phyloP scores from a whole-genome alignment of 192 early-diverging fungal genomes.

The Coemansia sp. region DNA sequence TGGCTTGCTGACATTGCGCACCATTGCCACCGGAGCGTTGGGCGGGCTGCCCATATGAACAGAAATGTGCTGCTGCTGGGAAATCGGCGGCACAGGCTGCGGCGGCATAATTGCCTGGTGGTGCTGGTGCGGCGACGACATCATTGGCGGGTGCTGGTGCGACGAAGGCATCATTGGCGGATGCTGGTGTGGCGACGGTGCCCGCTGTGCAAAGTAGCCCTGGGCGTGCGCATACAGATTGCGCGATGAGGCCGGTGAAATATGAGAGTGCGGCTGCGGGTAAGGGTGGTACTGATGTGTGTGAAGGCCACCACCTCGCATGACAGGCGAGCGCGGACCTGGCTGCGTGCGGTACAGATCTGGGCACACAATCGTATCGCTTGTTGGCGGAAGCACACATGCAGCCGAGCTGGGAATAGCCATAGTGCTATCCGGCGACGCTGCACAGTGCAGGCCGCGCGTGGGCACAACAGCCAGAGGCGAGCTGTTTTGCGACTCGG shows the following conservation, averaged over 20 bases:
- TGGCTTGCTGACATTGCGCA: conserved; percentile 44
- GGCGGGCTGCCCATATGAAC: conserved; percentile 3
- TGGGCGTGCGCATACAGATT: conserved; percentile 28
- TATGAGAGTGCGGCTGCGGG: conserved; percentile 7
- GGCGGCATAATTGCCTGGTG: conserved; percentile 2
- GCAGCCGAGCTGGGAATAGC: conserved; percentile 15
- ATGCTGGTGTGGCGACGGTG: conserved; percentile 11
- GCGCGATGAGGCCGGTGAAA: conserved; percentile 21
- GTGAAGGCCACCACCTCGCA: conserved; percentile 5
- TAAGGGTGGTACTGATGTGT: conserved; percentile 27
- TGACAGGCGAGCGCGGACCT: conserved; percentile 21
- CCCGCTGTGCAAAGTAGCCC: conserved; percentile 26
- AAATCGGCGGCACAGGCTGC: conserved; percentile 4
- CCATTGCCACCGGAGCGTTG: conserved; percentile 5
- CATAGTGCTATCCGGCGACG: conserved; percentile 6
- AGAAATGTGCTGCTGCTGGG: conserved; percentile 12
- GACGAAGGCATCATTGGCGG: background rate
- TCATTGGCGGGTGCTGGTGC: conserved; percentile 11
- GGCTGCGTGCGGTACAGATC: conserved; percentile 15
- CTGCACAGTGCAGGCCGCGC: conserved; percentile 9
- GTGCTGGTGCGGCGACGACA: conserved; percentile 9
- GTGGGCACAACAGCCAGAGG: conserved; percentile 14
- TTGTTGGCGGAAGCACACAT: conserved; percentile 15
- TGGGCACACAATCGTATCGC: conserved; percentile 15
- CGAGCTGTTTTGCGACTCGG: conserved; percentile 33